phyloP scores from a whole-genome alignment of 306 rosid species.

The Myrica gale region DNA sequence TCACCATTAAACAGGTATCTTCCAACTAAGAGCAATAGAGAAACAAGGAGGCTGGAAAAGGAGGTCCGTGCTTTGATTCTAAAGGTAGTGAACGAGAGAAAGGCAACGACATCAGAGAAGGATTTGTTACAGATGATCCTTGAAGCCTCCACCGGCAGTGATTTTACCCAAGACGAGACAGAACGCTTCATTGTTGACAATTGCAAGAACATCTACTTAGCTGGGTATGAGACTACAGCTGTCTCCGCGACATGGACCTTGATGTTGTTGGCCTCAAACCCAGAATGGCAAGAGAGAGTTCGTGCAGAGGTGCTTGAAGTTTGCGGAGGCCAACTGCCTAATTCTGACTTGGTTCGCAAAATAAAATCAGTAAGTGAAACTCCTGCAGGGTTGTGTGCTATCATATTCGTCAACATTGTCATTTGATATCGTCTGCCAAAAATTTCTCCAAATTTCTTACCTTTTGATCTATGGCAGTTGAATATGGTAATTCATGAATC shows the following conservation, averaged over 20 bases:
- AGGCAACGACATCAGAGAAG: slow-evolving; percentile 7
- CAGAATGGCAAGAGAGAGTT: slow-evolving; percentile 42
- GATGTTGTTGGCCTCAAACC: slow-evolving; percentile 47
- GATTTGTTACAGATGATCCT: slow-evolving; percentile 38
- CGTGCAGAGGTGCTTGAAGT: slow-evolving; percentile 35
- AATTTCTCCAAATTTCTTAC: too few relatives aligned
- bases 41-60: slow-evolving; percentile 43
- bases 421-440: too few relatives aligned
- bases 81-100: slow-evolving; percentile 29
- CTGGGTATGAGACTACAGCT: slow-evolving; percentile 46
- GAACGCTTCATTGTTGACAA: slow-evolving; percentile 33
- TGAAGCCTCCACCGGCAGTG: slow-evolving; percentile 31
- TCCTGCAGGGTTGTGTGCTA: too few relatives aligned
- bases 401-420: too few relatives aligned
- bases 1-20: slow-evolving; percentile 25
- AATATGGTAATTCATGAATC: slow-evolving; percentile 34
- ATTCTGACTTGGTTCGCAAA: slow-evolving; percentile 36
- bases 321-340: slow-evolving; percentile 28
- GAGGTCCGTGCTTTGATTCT: slow-evolving; percentile 40
- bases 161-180: slow-evolving; percentile 8
- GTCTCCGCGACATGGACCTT: slow-evolving; percentile 42
- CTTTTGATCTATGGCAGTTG: slow-evolving; percentile 11
- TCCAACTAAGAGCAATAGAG: slow-evolving; percentile 52
- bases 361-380: slow-evolving; percentile 38
- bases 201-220: slow-evolving; percentile 42